Base-by-base conservation (phyloP, 176 grass and related monocot genomes). In the Ensete glaucum region DNA sequence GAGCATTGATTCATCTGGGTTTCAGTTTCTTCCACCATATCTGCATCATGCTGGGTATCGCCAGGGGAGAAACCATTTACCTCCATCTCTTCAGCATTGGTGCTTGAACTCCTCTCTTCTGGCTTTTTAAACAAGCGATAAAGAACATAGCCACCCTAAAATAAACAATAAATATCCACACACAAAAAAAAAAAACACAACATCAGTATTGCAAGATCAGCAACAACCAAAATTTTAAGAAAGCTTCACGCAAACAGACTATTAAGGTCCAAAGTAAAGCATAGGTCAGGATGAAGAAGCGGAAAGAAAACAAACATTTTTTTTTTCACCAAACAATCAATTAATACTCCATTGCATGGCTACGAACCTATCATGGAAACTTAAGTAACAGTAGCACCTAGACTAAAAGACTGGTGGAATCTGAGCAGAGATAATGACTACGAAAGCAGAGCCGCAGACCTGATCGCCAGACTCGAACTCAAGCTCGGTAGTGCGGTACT, bases 71-170 rank as follows among this genome's bases (percentile, higher is more conserved):
- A 82, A 73, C 80, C 88, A 82, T 82, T 91, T 65, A 77, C 80
- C 75, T 93, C 90, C 77, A 89, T 53, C 67, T 93, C 94, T 48
- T 93, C 94, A 1, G 53, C 65, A 43, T 63, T 85, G 20, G 82
- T 15, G 19, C 82, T 83, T 71, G 83, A 72, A 73, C 1, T 84
- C 70, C 63, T 93, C 80, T 93, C 87, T 59, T 89, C 80, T 75
- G 71, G 5, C 78, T 91, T 98, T 60, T 75, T 78, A 69, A 98
- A 98, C 20, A 98, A 53, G 50, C 87, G 88, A 71, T 98, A 98
- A 52, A 98, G 84, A 77, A 98, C 90, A 80, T 98, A 98, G 76
- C 90, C 86, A 52, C 94, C 94, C 90, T 97, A 74, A 1, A 43
- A 43, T 43, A 43, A 43, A 43, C 34, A 43, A 4, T 43, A 43